Evolutionary conservation across 2,329 filamentous ascomycete species (phyloP), one percentile per base, ranked within the genome.

Genomic region (Thelonectria blattea): DNA sequence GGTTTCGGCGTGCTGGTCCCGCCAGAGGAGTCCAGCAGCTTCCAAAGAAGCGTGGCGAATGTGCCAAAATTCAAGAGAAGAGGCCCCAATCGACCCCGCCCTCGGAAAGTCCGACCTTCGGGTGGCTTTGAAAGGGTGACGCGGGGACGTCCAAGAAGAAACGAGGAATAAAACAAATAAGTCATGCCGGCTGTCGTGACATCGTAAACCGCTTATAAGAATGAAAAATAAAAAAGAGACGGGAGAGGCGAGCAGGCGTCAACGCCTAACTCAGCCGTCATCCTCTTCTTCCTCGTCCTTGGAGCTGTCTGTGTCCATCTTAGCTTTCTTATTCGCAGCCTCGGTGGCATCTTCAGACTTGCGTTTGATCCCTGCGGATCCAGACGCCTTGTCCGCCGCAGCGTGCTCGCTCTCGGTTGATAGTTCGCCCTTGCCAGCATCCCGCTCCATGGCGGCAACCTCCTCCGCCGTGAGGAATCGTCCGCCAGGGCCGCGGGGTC

Each of bases 401-500:
- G 54, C 58, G 54, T 56, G 52, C 52, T 72, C 73, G 46, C 49
- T 59, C 2, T 73, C 75, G 73, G 45, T 71, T 15, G 78, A 77
- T 50, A 65, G 70, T 10, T 72, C 70, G 3, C 78, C 80, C 69
- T 85, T 85, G 49, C 84, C 85, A 48, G 65, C 69, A 15, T 83
- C 84, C 68, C 87, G 86, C 72, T 97, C 93, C 81, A 97, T 93
- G 52, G 91, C 89, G 6, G 93, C 92, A 4, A 97, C 93, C 75
- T 99, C 95, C 58, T 98, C 95, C 1, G 95, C 94, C 0, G 95
- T 99, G 75, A 99, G 80, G 83, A 99, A 99, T 22, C 95, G 89
- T 20, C 95, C 95, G 54, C 95, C 95, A 1, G 95, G 95, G 15
- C 95, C 95, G 74, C 95, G 88, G 27, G 95, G 95, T 70, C 95